Base-by-base conservation (phyloP, 2,329 filamentous ascomycete species). In the Sporothrix humicola region DNA sequence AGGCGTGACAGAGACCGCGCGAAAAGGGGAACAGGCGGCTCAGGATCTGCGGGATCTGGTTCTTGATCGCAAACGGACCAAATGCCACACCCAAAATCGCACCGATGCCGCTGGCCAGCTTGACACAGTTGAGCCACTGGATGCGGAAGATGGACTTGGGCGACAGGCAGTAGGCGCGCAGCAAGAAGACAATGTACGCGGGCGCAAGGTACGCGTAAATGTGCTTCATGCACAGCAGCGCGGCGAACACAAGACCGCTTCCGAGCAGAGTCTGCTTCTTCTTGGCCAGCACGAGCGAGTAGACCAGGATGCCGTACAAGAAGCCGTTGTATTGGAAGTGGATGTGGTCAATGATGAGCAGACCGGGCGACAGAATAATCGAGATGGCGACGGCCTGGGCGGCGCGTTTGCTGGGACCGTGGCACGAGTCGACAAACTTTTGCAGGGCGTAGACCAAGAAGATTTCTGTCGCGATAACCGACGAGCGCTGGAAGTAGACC, bases 251-350 rank as follows among this genome's bases (percentile, higher is more conserved):
- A 1, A 97, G 84, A 0, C 94, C 96, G 77, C 94, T 96, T 63
- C 86, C 85, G 13, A 98, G 87, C 48, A 96, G 85, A 0, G 92
- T 92, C 2, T 91, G 91, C 79, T 88, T 89, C 78, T 91, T 89
- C 69, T 93, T 90, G 7, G 94, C 94, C 74, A 97, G 84, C 1
- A 97, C 92, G 66, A 99, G 87, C 2, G 96, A 98, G 72, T 95
- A 86, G 52, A 98, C 88, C 69, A 99, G 85, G 59, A 98, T 85
- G 52, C 96, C 96, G 81, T 98, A 99, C 83, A 99, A 90, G 83
- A 95, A 94, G 56, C 96, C 95, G 84, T 99, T 99, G 85, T 99
- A 99, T 85, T 99, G 96, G 82, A 99, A 99, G 82, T 98, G 95
- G 76, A 98, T 95, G 81, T 99, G 96, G 80, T 99, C 96, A 81